These are phyloP conservation scores for Trametes polyzona DNA, from an alignment of 1,284 basidiomycete species.

Conservation along the genomic window DNA sequence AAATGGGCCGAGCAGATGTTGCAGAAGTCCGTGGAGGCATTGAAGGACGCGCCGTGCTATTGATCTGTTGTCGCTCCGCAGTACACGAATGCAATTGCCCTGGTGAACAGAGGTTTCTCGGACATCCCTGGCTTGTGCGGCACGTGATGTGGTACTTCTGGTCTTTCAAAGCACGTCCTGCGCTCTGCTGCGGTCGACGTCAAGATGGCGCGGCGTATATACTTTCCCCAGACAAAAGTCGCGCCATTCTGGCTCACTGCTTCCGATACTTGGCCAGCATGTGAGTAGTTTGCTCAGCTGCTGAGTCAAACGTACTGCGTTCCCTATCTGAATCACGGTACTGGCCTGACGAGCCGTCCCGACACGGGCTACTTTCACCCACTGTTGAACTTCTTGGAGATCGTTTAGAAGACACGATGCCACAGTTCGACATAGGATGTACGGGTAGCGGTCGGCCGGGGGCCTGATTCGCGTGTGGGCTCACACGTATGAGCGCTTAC, in stretches of 20 bases:
- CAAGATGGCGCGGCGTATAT: neutral
- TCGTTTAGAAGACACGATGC: neutral
- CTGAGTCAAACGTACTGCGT: neutral
- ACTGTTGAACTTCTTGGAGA: too few relatives aligned
- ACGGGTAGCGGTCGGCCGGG: too few relatives aligned
- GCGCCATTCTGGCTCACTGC: neutral
- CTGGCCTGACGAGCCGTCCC: neutral
- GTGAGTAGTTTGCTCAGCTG: constrained; percentile 1
- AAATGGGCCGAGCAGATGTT: constrained; percentile 49
- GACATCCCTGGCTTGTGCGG: neutral
- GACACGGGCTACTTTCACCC: too few relatives aligned
- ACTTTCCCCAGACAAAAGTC: neutral
- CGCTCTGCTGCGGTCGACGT: too few relatives aligned
- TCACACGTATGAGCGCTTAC: constrained; percentile 4
- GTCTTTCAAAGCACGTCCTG: too few relatives aligned
- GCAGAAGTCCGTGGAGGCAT: constrained; percentile 39
- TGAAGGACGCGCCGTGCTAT: constrained; percentile 55
- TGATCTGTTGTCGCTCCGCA: too few relatives aligned
- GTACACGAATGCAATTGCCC: too few relatives aligned
- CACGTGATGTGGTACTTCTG: neutral
- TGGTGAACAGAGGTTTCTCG: neutral
- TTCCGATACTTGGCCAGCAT: neutral
- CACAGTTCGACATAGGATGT: neutral
- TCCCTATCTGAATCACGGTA: neutral
- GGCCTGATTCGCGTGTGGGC: neutral